Evolutionary conservation across 2,329 filamentous ascomycete genomes (phyloP), one percentile per base, ranked within the genome.

Genomic region (Clonostachys sp.): DNA sequence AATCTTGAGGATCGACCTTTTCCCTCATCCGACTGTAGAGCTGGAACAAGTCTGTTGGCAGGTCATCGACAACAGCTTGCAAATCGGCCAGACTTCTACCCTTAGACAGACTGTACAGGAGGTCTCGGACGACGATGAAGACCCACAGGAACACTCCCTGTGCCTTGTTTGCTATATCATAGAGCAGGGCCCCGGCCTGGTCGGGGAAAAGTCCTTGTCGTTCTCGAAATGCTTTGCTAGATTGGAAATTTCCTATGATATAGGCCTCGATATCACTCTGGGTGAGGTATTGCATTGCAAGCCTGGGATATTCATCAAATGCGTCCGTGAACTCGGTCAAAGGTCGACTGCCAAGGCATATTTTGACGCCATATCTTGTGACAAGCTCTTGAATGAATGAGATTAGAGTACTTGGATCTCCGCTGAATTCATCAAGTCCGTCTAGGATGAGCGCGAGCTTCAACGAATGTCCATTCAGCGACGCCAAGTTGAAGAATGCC

Each of bases 321-420:
- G 42, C 45, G 4, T 48, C 20, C 1, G 34, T 17, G 20, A 55
- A 55, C 0, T 45, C 45, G 6, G 34, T 47, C 53, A 51, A 55
- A 1, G 53, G 53, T 8, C 58, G 53, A 24, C 57, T 60, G 3
- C 55, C 51, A 3, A 56, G 44, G 18, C 58, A 61, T 1, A 58
- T 18, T 30, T 60, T 61, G 35, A 55, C 41, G 10, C 24, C 24
- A 17, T 46, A 43, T 1, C 40, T 42, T 3, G 42, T 36, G 8
- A 36, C 39, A 8, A 40, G 41, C 3, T 52, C 45, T 20, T 34
- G 17, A 9, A 54, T 39, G 8, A 57, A 46, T 2, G 44, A 18
- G 5, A 45, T 45, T 8, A 57, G n/a, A 1, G 38, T 45, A 0
- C 34, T 12, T 2, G 47, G 47, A 12, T 53, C 40, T 1, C 54